A percentile compares a stretch with the other conserved stretches of the same genome.
These are phyloP conservation scores for Boletus subcaerulescens DNA, from an alignment of 768 basidiomycete genomes.

Conservation along the genomic window DNA sequence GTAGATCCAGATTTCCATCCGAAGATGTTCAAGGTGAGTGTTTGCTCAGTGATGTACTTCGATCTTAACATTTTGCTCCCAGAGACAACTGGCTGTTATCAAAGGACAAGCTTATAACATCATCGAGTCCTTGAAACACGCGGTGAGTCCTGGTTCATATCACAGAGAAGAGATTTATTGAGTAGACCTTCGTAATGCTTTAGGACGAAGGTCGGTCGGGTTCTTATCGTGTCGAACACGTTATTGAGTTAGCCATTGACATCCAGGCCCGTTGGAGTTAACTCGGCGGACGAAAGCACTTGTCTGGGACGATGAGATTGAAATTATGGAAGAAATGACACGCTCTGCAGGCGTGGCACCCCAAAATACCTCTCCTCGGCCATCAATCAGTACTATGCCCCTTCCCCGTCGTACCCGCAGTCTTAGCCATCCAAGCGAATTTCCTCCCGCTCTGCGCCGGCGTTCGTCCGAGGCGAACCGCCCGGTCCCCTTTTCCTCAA, in stretches of 20 bases:
- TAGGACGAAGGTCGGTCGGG: constrained; percentile 68
- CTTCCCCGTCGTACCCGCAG: constrained; percentile 52
- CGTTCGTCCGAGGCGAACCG: constrained; percentile 62
- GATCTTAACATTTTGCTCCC: constrained; percentile 4
- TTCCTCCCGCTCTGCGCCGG: constrained; percentile 69
- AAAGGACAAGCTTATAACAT: constrained; percentile 94
- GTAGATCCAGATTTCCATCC: constrained; percentile 86
- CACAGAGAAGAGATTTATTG: neutral
- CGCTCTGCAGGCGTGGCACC: constrained; percentile 33
- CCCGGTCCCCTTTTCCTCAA: constrained; percentile 81
- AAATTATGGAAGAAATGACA: constrained; percentile 55
- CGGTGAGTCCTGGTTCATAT: constrained; percentile 43
- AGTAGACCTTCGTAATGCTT: constrained; percentile 1
- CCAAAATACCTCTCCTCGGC: constrained; percentile 50
- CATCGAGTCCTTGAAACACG: constrained; percentile 76
- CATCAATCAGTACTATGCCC: constrained; percentile 63
- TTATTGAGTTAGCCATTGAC: constrained; percentile 8
- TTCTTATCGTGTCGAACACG: neutral
- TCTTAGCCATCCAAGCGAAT: constrained; percentile 59
- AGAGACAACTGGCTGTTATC: constrained; percentile 89
- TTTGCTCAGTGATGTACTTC: neutral
- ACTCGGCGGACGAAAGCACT: constrained; percentile 79
- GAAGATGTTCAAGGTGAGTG: constrained; percentile 78
- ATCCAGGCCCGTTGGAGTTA: constrained; percentile 80
- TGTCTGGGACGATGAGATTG: constrained; percentile 86